Conservation (phyloP, 805 yeast species). For the Candida morakotiae region DNA sequence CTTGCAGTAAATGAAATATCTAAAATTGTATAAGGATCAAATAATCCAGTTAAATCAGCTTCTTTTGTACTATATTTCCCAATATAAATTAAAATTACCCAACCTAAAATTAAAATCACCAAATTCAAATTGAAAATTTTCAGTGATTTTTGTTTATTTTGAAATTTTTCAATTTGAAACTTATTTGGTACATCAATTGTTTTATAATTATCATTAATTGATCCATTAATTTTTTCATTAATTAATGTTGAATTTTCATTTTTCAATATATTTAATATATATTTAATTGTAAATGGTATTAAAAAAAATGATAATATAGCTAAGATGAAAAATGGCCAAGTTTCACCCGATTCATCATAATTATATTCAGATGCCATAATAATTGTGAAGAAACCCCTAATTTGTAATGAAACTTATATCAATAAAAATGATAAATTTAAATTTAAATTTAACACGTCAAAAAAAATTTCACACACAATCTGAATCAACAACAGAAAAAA, state of each 20-base stretch:
- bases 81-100: constrained; percentile 50
- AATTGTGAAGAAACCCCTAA: no score
- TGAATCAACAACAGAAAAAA: neutral
- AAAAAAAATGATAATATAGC: constrained; percentile 67
- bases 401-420: no score
- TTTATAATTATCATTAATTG: constrained; percentile 27
- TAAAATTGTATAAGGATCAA: constrained; percentile 89
- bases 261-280: constrained; percentile 17
- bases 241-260: constrained; percentile 14
- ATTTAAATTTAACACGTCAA: no score
- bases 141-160: constrained; percentile 20
- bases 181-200: constrained; percentile 29
- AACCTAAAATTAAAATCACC: constrained; percentile 45
- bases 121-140: constrained; percentile 37
- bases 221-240: constrained; percentile 25
- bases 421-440: no score
- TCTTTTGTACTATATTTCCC: constrained; percentile 37
- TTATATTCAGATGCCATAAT: constrained; percentile 50
- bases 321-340: constrained; percentile 88
- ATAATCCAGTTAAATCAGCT: constrained; percentile 46
- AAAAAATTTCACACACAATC: no score
- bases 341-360: constrained; percentile 85
- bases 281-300: constrained; percentile 55
- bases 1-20: constrained; percentile 64
- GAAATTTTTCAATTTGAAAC: constrained; percentile 20